Conservation (phyloP, 176 grass and related monocot genomes). For the Carex parvula region DNA sequence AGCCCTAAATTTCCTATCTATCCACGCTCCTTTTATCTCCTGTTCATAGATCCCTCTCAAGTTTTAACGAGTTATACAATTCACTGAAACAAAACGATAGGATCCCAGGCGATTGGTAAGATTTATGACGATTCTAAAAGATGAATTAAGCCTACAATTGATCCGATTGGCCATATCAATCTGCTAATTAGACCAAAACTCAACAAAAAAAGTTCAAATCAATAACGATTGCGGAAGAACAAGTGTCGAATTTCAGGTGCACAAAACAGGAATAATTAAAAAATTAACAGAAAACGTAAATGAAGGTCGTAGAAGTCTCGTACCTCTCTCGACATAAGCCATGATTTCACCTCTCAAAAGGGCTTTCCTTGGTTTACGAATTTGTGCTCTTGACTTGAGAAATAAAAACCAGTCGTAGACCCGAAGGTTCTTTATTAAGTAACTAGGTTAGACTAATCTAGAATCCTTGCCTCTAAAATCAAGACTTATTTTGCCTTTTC, state of each 20-base stretch:
- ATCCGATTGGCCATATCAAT: not conserved
- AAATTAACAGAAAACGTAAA: not conserved
- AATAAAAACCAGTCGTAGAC: not conserved
- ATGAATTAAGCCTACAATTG: not conserved
- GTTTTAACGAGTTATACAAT: not conserved
- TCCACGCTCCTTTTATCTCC: not conserved
- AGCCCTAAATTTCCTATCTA: not conserved
- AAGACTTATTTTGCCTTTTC: too few species aligned
- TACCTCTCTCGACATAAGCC: conserved; percentile 32
- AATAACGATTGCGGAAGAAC: not conserved
- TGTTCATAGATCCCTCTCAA: not conserved
- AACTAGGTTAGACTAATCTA: not conserved
- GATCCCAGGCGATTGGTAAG: not conserved
- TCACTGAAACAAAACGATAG: not conserved
- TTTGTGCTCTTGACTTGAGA: not conserved
- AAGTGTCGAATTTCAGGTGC: not conserved
- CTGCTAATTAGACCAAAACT: not conserved
- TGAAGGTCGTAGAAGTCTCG: not conserved
- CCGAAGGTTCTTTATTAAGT: not conserved
- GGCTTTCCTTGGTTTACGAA: not conserved
- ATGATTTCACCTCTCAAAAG: not conserved
- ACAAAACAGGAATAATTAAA: not conserved
- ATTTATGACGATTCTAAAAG: not conserved
- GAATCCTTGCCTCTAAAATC: not conserved
- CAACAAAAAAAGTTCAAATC: not conserved